A percentile compares a stretch with the other conserved stretches of the same genome.
Evolutionary conservation across 306 rosid genomes (phyloP).

Genomic region (Argentina anserina): DNA sequence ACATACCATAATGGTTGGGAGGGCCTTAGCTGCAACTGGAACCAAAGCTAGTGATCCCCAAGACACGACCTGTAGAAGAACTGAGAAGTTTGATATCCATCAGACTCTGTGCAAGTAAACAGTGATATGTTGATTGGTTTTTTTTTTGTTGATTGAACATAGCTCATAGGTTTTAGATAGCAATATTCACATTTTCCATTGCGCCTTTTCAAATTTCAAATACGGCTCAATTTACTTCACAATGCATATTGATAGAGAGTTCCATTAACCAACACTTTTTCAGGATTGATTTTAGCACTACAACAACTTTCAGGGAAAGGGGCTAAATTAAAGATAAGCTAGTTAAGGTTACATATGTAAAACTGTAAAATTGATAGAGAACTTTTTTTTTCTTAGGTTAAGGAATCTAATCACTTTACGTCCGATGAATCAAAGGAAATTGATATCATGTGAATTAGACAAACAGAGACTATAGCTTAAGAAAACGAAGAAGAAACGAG

Average conservation of each 20-base stretch:
- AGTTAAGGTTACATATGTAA: too few relatives aligned
- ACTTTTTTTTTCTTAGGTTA: too few relatives aligned
- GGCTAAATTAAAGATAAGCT: too few relatives aligned
- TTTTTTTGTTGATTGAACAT: too few relatives aligned
- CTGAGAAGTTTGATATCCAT: constrained; percentile 48
- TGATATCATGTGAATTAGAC: background rate
- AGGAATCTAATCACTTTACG: background rate
- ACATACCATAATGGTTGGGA: constrained; percentile 50
- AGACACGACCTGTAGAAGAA: constrained; percentile 70
- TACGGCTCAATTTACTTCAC: background rate
- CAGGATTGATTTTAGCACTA: background rate
- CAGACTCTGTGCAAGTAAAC: background rate
- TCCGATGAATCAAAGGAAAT: background rate
- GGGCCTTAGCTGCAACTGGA: constrained; percentile 52
- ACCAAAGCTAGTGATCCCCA: constrained; percentile 72
- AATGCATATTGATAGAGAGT: background rate
- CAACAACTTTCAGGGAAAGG: too few relatives aligned
- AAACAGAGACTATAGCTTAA: constrained; percentile 7
- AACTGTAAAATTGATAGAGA: too few relatives aligned
- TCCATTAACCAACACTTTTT: background rate
- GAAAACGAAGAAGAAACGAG: constrained; percentile 5
- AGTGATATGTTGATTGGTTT: too few relatives aligned
- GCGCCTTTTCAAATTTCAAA: background rate
- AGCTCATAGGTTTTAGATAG: background rate
- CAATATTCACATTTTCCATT: background rate